Conservation (phyloP, 2,329 filamentous ascomycete genomes). For the Talaromyces albobiverticillius region DNA sequence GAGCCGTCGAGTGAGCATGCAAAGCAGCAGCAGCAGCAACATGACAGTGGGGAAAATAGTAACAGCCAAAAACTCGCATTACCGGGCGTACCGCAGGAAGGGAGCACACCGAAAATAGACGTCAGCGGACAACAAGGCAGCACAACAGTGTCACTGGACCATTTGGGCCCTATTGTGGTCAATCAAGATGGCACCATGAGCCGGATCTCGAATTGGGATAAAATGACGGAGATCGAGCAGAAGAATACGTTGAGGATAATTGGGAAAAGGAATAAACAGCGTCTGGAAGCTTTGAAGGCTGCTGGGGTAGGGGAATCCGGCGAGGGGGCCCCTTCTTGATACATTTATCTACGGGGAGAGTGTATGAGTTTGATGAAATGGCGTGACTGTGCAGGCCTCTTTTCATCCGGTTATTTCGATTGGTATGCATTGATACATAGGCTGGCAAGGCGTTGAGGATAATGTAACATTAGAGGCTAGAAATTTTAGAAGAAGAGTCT, state of each 20-base stretch:
- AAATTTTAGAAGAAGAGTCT: no score
- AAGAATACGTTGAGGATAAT: conserved; percentile 65
- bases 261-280: conserved; percentile 64
- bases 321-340: conserved; percentile 1
- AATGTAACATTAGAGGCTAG: background rate
- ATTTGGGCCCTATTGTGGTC: conserved; percentile 70
- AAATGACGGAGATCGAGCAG: conserved; percentile 68
- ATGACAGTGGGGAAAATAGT: background rate
- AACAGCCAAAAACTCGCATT: conserved; percentile 8
- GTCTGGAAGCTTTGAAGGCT: conserved; percentile 55
- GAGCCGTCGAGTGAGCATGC: background rate
- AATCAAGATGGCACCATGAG: conserved; percentile 69
- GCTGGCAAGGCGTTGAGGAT: background rate
- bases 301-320: conserved; percentile 20
- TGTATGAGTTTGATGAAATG: no score
- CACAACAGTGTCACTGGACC: conserved; percentile 58
- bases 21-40: background rate
- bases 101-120: conserved; percentile 60
- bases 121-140: conserved; percentile 31
- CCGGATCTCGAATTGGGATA: conserved; percentile 69
- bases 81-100: background rate
- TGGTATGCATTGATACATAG: background rate
- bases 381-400: no score
- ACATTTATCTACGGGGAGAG: no score
- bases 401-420: no score